Evolutionary conservation across 176 grass and related monocot genomes (phyloP).

Genomic region (Rhynchospora tenuis): DNA sequence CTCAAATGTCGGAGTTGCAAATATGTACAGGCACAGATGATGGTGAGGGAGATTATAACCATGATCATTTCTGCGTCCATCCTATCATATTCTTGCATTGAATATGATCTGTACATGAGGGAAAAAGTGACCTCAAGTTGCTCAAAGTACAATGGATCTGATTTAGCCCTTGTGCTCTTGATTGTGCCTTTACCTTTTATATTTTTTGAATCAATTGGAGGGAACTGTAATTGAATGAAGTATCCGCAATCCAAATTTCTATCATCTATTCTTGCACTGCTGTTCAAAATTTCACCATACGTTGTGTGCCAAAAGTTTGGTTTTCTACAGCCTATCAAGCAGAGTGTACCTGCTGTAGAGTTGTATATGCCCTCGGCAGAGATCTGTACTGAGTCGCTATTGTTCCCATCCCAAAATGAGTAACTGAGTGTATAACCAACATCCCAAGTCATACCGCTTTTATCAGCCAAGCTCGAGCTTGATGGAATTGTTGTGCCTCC

Average conservation of each 20-base stretch:
- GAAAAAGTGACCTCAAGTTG: conserved; percentile 41
- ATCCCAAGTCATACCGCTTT: conserved; percentile 17
- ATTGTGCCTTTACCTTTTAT: conserved; percentile 47
- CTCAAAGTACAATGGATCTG: conserved; percentile 69
- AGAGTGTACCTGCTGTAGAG: conserved; percentile 51
- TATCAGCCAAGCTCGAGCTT: neutral
- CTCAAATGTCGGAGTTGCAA: conserved; percentile 70
- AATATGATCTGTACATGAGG: conserved; percentile 31
- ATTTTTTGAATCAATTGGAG: conserved; percentile 45
- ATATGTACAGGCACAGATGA: conserved; percentile 57
- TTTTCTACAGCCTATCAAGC: conserved; percentile 54
- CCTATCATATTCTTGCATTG: conserved; percentile 52
- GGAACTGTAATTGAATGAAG: conserved; percentile 50
- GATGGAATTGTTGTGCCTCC: neutral
- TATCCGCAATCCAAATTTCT: conserved; percentile 43
- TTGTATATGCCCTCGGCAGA: conserved; percentile 80
- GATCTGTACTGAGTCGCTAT: conserved; percentile 20
- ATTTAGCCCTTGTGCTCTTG: conserved; percentile 51
- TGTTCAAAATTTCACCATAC: conserved; percentile 9
- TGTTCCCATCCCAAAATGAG: conserved; percentile 22
- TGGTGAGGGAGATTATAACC: conserved; percentile 64
- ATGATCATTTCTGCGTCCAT: conserved; percentile 80
- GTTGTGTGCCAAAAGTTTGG: neutral
- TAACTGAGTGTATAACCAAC: conserved; percentile 69
- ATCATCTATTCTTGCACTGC: neutral